These are phyloP conservation scores for Pichia insulana DNA, from an alignment of 805 yeast genomes.

Conservation along the genomic window DNA sequence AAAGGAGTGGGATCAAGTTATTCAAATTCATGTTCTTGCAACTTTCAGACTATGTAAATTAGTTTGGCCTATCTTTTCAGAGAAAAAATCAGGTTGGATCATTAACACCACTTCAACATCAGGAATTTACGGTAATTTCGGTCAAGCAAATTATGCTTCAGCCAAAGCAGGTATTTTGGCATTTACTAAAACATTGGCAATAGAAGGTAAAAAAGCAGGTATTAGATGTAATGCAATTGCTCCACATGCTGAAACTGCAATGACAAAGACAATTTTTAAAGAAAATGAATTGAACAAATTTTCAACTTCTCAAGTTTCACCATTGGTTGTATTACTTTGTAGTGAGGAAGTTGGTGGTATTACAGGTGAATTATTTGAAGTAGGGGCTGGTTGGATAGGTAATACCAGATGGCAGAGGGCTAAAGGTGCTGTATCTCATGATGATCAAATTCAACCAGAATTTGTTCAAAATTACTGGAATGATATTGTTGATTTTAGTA, in stretches of 20 bases:
- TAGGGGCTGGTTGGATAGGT: conserved; percentile 96
- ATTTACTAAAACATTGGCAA: conserved; percentile 74
- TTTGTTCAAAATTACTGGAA: conserved; percentile 59
- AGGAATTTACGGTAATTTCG: conserved; percentile 95
- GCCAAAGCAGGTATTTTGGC: conserved; percentile 89
- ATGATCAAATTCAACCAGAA: conserved; percentile 47
- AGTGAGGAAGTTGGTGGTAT: conserved; percentile 53
- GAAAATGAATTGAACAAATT: conserved; percentile 74
- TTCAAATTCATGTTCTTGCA: conserved; percentile 75
- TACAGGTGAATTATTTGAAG: conserved; percentile 80
- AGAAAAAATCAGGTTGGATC: conserved; percentile 73
- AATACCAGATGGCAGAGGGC: conserved; percentile 93
- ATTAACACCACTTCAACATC: conserved; percentile 91
- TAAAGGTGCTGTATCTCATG: conserved; percentile 65
- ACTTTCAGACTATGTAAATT: conserved; percentile 75
- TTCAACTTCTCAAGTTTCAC: conserved; percentile 86
- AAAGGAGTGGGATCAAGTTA: conserved; percentile 73
- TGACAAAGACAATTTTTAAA: conserved; percentile 84
- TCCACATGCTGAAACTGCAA: conserved; percentile 96
- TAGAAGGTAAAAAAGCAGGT: conserved; percentile 77
- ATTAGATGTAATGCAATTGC: conserved; percentile 80
- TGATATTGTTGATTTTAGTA: conserved; percentile 55
- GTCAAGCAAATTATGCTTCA: conserved; percentile 92
- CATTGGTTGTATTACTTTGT: conserved; percentile 72
- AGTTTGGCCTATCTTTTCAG: conserved; percentile 83